Evolutionary conservation across 306 rosid genomes (phyloP).

Genomic region (Inga leiocalycina): DNA sequence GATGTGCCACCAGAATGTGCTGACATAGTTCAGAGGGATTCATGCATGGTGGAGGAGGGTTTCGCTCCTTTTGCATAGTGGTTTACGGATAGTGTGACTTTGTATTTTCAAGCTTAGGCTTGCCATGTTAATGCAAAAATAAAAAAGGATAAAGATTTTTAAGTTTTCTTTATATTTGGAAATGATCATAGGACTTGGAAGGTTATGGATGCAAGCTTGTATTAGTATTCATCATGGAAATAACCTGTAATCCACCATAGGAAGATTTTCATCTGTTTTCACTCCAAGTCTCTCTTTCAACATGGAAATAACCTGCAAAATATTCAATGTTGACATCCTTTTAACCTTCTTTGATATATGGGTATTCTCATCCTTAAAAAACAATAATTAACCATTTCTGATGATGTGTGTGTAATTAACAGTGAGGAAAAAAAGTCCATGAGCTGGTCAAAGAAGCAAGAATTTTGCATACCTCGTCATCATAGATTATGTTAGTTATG

Average conservation of each 20-base stretch:
- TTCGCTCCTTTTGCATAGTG: too few relatives aligned
- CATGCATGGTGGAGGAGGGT: too few relatives aligned
- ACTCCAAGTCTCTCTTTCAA: constrained; percentile 77
- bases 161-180: not conserved
- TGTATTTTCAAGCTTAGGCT: too few relatives aligned
- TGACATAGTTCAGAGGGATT: too few relatives aligned
- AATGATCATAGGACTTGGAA: not conserved
- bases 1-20: too few relatives aligned
- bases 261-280: constrained; percentile 53
- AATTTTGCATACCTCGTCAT: constrained; percentile 75
- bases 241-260: constrained; percentile 74
- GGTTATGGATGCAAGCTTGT: not conserved
- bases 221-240: not conserved
- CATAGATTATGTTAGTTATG: constrained; percentile 78
- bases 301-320: constrained; percentile 71
- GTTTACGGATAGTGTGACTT: too few relatives aligned
- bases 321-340: constrained; percentile 30
- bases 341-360: constrained; percentile 1
- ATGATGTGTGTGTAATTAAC: constrained; percentile 8
- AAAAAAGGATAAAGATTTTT: too few relatives aligned
- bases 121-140: too few relatives aligned
- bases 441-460: constrained; percentile 25
- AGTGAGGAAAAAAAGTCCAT: constrained; percentile 9
- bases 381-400: constrained; percentile 14
- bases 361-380: constrained; percentile 22